Evolutionary conservation across 2,329 filamentous ascomycete species (phyloP), one percentile per base, ranked within the genome.

Genomic region (Arthrobotrys entomopaga): DNA sequence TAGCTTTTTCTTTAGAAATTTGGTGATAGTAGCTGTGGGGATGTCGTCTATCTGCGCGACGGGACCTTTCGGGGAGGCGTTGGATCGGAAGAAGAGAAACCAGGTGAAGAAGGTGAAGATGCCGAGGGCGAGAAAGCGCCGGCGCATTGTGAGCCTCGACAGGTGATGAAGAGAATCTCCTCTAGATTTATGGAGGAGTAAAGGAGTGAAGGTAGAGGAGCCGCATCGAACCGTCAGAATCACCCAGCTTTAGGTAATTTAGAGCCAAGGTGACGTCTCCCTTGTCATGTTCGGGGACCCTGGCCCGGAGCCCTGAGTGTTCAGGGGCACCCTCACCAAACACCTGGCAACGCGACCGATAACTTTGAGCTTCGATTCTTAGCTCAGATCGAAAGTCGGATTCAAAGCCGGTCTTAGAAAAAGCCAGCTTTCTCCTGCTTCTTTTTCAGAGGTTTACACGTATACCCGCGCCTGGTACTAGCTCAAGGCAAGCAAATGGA

Each of bases 31-130:
- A 5, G 56, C 59, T 22, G 52, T 16, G 5, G 70, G 70, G 26
- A 74, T 52, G 50, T 67, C 43, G 38, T 67, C 70, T 3, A 57
- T 63, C 2, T 34, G 63, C 34, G 40, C 50, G 29, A 67, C 70
- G 16, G 69, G 22, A 15, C n/a, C 34, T 48, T 67, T 67, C 16
- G 65, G 42, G 6, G 53, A 22, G 26, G 8, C 19, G 3, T 26
- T 26, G 26, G 70, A 64, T 16, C 70, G 70, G 29, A 74, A 50
- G 63, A 74, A 74, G 26, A 74, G 57, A 57, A 65, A 74, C 63
- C 63, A 74, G 22, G 57, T n/a, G 40, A 74, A 15, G n/a, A 63
- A 57, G 16, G 58, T 19, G 63, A 74, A 59, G 42, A 67, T 34
- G 34, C 26, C 24, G 24, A 74, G 63, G 50, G 38, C 63, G 63